Evolutionary conservation across 768 basidiomycete species (phyloP).

Genomic region (Hortiboletus flavorubellus): DNA sequence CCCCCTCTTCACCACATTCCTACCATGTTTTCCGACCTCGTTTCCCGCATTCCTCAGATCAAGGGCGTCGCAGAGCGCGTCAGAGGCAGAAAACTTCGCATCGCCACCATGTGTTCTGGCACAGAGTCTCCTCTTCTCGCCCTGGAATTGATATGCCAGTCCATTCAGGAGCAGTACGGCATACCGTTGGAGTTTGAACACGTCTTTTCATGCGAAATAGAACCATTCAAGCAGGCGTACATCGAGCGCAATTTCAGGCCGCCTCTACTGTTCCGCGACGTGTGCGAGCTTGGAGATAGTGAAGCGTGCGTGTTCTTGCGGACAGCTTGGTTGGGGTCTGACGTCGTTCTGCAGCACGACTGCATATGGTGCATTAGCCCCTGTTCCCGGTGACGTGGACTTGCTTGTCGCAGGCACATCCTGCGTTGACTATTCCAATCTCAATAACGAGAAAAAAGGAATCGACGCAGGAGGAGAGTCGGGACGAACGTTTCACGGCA

Average conservation of each 20-base stretch:
- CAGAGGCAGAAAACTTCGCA: constrained; percentile 78
- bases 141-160: constrained; percentile 76
- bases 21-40: constrained; percentile 73
- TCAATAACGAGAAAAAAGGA: constrained; percentile 89
- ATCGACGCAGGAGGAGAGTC: constrained; percentile 91
- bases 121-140: constrained; percentile 94
- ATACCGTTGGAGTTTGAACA: constrained; percentile 75
- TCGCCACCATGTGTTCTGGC: constrained; percentile 97
- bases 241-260: constrained; percentile 96
- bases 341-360: constrained; percentile 58
- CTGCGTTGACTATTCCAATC: constrained; percentile 95
- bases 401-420: constrained; percentile 92
- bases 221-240: constrained; percentile 96
- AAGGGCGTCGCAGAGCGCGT: constrained; percentile 63
- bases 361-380: constrained; percentile 82
- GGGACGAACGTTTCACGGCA: constrained; percentile 89
- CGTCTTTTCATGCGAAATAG: constrained; percentile 96
- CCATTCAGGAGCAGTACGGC: constrained; percentile 64
- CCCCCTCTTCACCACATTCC: constrained; percentile 75
- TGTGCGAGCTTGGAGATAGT: constrained; percentile 78
- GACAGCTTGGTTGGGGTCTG: background rate
- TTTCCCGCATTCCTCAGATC: constrained; percentile 62
- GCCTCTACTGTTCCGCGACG: constrained; percentile 89
- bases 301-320: constrained; percentile 58
- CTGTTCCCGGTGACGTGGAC: constrained; percentile 89